Evolutionary conservation across 2,329 filamentous ascomycete species (phyloP).

Genomic region (Seiridium cupressi): DNA sequence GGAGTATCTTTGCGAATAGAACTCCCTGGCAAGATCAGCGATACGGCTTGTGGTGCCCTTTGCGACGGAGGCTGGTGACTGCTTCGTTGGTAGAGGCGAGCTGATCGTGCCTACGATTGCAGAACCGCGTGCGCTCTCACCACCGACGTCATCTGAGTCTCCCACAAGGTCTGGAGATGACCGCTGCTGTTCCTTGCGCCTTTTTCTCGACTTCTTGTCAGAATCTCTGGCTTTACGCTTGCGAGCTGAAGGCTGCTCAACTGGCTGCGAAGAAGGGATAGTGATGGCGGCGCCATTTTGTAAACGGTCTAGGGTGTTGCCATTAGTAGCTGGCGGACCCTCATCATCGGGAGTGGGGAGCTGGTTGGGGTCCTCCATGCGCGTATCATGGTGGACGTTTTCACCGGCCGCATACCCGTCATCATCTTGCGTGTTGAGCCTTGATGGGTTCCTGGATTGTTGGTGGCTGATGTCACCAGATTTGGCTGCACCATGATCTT

Average conservation of each 20-base stretch:
- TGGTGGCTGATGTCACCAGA: neutral
- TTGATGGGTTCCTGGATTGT: neutral
- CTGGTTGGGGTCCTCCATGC: constrained; percentile 2
- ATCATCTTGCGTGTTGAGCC: neutral
- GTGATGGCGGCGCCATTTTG: neutral
- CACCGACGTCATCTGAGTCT: neutral
- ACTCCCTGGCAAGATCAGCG: constrained; percentile 20
- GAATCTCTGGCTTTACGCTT: constrained; percentile 16
- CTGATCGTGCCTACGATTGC: neutral
- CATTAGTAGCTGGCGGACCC: neutral
- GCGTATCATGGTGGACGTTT: too few species aligned
- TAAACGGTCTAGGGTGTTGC: neutral
- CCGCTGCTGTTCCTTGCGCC: constrained; percentile 11
- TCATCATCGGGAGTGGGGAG: constrained; percentile 3
- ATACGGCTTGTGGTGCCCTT: constrained; percentile 11
- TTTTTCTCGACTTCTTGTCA: constrained; percentile 11
- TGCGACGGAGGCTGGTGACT: neutral
- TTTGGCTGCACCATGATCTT: neutral
- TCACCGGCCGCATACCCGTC: neutral
- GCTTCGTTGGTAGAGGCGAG: neutral
- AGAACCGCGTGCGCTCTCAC: neutral
- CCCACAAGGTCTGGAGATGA: neutral
- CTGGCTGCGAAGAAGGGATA: neutral
- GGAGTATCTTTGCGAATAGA: constrained; percentile 19
- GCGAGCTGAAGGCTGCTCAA: constrained; percentile 3